Evolutionary conservation across 345 rosid genomes (phyloP).

Genomic region (Eucalyptus curtisii): DNA sequence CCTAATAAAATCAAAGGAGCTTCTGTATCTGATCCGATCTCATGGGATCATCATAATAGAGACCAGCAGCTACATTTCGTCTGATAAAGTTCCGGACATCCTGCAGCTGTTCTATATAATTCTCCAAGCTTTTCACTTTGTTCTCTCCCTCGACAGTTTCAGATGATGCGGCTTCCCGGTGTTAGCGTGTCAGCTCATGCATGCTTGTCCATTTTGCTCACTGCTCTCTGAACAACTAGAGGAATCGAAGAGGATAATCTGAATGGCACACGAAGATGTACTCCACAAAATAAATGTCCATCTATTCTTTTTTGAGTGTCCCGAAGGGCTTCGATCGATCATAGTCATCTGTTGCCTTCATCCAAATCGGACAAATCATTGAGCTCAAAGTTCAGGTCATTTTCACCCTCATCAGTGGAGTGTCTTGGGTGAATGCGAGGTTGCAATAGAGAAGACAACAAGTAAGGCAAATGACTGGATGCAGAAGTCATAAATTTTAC

Average conservation of each 20-base stretch:
- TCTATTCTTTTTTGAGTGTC: not conserved
- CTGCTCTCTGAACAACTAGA: not conserved
- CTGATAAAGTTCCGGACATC: not conserved
- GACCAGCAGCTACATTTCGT: not conserved
- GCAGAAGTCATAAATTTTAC: not conserved
- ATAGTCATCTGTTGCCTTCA: not conserved
- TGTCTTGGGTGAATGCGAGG: not conserved
- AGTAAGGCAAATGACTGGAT: not conserved
- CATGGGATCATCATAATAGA: not conserved
- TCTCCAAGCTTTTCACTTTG: not conserved
- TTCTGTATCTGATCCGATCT: not conserved
- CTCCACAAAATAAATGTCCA: not conserved
- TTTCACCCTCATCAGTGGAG: not conserved
- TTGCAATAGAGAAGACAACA: not conserved
- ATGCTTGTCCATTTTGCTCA: not conserved
- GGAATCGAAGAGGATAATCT: not conserved
- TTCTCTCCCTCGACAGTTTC: not conserved
- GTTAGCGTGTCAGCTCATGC: not conserved
- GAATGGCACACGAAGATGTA: not conserved
- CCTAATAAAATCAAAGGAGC: not conserved
- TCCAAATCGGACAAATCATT: not conserved
- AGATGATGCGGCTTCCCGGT: fast-evolving
- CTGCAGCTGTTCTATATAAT: not conserved
- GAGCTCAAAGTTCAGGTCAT: not conserved
- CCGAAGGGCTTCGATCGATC: not conserved